Percentiles rank a stretch among this genome's conserved stretches.
These are phyloP conservation scores for Suhomyces chickasaworum DNA, from an alignment of 1,139 yeast species.

Conservation along the genomic window DNA sequence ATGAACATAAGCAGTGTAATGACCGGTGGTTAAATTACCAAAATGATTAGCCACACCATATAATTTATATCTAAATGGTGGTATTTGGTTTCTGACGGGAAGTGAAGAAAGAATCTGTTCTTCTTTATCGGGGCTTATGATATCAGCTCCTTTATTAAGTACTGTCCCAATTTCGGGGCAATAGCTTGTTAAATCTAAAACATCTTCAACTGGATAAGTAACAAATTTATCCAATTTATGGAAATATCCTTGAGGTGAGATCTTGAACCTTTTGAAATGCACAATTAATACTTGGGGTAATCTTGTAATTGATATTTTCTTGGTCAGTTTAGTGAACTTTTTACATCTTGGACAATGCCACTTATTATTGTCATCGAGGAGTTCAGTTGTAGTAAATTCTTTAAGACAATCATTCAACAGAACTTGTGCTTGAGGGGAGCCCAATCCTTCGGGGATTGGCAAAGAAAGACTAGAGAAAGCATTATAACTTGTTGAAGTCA, in stretches of 20 bases:
- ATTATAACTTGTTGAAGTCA: constrained; percentile 85
- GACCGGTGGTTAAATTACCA: constrained; percentile 84
- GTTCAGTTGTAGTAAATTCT: constrained; percentile 67
- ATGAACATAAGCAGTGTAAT: constrained; percentile 82
- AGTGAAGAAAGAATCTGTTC: constrained; percentile 48
- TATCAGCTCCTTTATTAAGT: constrained; percentile 19
- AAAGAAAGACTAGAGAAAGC: constrained; percentile 75
- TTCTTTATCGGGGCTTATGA: constrained; percentile 36
- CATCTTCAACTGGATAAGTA: constrained; percentile 56
- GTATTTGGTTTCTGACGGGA: constrained; percentile 72
- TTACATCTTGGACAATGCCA: constrained; percentile 91
- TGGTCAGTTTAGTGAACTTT: constrained; percentile 63
- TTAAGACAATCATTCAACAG: constrained; percentile 66
- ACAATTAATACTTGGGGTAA: constrained; percentile 72
- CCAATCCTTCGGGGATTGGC: constrained; percentile 60
- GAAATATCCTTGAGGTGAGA: constrained; percentile 44
- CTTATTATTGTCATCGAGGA: constrained; percentile 77
- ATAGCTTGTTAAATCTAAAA: constrained; percentile 68
- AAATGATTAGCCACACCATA: constrained; percentile 89
- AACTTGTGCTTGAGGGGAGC: constrained; percentile 24
- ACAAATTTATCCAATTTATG: constrained; percentile 66
- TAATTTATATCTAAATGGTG: constrained; percentile 78
- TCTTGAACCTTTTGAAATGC: constrained; percentile 78
- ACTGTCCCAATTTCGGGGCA: constrained; percentile 65
- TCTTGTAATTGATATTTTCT: constrained; percentile 68